Evolutionary conservation across 768 basidiomycete genomes (phyloP).

Genomic region (Naganishia kalamii): DNA sequence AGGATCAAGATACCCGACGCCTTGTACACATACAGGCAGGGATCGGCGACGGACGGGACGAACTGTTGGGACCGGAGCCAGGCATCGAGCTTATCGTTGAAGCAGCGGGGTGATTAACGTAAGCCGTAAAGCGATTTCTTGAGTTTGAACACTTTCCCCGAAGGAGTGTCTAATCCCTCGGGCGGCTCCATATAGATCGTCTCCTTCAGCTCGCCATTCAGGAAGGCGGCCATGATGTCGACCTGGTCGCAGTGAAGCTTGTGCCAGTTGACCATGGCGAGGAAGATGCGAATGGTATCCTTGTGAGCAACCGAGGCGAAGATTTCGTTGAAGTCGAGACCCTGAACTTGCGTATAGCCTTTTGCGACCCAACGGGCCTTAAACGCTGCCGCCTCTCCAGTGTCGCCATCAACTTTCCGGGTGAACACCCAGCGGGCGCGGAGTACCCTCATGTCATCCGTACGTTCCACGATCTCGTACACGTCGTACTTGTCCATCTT

Average conservation of each 20-base stretch:
- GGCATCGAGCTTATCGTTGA: not conserved
- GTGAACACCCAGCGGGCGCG: not conserved
- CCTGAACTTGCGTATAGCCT: conserved; percentile 49
- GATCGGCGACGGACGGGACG: conserved; percentile 15
- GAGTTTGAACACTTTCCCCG: not conserved
- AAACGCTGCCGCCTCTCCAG: conserved; percentile 44
- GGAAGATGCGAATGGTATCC: conserved; percentile 33
- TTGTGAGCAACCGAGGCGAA: conserved; percentile 38
- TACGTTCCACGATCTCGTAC: not conserved
- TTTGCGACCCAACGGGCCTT: conserved; percentile 51
- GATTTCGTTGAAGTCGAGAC: conserved; percentile 49
- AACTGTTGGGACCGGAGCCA: not conserved
- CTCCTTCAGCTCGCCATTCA: no score
- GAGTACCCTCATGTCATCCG: not conserved
- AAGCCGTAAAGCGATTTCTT: not conserved
- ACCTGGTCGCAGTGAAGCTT: conserved; percentile 48
- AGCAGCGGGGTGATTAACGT: not conserved
- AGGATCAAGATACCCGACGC: not conserved
- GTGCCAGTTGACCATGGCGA: conserved; percentile 47
- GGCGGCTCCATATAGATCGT: conserved; percentile 12
- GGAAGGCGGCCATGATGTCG: conserved; percentile 13
- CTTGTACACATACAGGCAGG: conserved; percentile 19
- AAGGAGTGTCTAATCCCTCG: not conserved
- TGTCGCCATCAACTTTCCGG: not conserved
- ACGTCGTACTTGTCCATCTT: conserved; percentile 13